Percentiles rank a stretch among this genome's conserved stretches.
Evolutionary conservation across 2,329 filamentous ascomycete species (phyloP).

Genomic region (Colletotrichum sp.): DNA sequence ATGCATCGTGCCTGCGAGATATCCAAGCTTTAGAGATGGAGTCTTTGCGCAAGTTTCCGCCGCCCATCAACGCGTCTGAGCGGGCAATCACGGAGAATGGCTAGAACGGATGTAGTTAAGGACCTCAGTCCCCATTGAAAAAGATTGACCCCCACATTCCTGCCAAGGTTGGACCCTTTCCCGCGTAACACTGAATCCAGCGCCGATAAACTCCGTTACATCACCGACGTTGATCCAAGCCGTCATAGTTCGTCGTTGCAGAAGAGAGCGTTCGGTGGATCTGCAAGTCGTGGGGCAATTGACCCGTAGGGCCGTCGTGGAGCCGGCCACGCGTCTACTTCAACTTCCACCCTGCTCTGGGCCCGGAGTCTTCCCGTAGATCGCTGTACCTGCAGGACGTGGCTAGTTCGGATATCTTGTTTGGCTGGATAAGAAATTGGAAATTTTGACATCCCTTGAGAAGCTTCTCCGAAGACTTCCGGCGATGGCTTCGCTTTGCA

Average conservation of each 20-base stretch:
- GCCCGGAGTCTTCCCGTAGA: not conserved
- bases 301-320: not conserved
- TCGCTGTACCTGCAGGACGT: not conserved
- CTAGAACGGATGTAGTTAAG: not conserved
- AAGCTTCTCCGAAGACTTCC: not conserved
- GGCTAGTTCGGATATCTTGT: not conserved
- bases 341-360: not conserved
- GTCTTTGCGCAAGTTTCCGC: not conserved
- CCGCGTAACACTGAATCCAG: not conserved
- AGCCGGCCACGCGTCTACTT: not conserved
- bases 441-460: not conserved
- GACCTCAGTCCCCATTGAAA: not conserved
- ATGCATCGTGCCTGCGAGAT: not conserved
- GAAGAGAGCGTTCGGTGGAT: not conserved
- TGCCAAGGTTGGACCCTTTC: not conserved
- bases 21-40: not conserved
- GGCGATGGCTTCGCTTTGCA: not conserved
- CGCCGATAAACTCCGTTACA: not conserved
- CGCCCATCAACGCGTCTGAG: not conserved
- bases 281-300: not conserved
- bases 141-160: not conserved
- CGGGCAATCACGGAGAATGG: not conserved
- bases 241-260: not conserved
- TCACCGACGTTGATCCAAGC: not conserved
- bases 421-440: not conserved